phyloP scores from a whole-genome alignment of 2,329 filamentous ascomycete species.

The Trichoderma atroviride region DNA sequence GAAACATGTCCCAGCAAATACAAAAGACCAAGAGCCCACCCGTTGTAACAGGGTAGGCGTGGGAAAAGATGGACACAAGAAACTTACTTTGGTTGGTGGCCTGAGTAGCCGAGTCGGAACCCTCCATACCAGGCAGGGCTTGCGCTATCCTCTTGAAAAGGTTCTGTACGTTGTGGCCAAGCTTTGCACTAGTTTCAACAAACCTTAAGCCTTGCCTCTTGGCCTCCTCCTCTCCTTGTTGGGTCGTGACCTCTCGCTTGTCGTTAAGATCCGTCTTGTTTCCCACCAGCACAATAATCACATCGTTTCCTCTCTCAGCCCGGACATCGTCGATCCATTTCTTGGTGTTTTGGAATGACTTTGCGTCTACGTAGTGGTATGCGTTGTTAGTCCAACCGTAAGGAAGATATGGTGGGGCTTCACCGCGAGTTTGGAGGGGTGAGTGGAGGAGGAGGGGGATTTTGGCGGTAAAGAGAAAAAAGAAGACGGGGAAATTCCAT shows the following conservation, averaged over 20 bases:
- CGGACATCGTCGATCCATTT: conserved; percentile 99
- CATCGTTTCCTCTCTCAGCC: conserved; percentile 94
- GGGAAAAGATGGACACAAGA: background rate
- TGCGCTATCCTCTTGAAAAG: conserved; percentile 98
- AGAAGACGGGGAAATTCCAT: conserved; percentile 29
- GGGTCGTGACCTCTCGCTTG: conserved; percentile 94
- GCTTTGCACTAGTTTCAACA: conserved; percentile 97
- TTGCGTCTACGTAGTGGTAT: conserved; percentile 62
- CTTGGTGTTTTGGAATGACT: conserved; percentile 97
- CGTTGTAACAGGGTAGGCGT: background rate
- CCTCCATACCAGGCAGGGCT: conserved; percentile 96
- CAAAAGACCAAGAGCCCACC: background rate
- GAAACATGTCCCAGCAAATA: background rate
- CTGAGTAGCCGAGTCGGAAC: conserved; percentile 76
- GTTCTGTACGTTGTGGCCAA: conserved; percentile 97
- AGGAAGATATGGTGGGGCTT: conserved; percentile 22
- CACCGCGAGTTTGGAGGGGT: conserved; percentile 20
- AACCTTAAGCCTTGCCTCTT: conserved; percentile 99
- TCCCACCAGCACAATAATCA: conserved; percentile 96
- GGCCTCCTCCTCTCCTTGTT: conserved; percentile 95
- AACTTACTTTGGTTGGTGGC: conserved; percentile 74
- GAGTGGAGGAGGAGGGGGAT: conserved; percentile 12
- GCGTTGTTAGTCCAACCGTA: conserved; percentile 29
- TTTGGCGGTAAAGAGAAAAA: conserved; percentile 24
- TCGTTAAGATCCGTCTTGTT: conserved; percentile 99